Evolutionary conservation across 2,329 filamentous ascomycete genomes (phyloP), one percentile per base, ranked within the genome.

Genomic region (Myriosclerotinia duriaeana): DNA sequence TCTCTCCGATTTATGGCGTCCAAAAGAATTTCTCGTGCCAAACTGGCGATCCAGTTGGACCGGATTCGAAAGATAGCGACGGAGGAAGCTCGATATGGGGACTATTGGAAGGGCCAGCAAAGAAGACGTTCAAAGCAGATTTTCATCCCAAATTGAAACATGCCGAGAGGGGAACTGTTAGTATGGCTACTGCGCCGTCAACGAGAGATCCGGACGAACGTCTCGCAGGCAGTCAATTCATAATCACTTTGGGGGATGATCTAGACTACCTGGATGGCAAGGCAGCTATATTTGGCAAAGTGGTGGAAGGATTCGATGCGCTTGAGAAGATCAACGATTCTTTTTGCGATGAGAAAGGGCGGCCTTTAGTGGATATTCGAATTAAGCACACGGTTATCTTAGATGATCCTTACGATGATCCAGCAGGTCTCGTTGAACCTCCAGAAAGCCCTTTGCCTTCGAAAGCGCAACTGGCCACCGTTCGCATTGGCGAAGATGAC

Each of bases 11-110:
- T 65, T 92, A 97, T 80, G 93, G 89, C 72, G 87, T 99, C 48
- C 95, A 97, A 77, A 95, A 94, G 78, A 88, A 92, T 79, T 98
- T 97, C 79, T 96, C 93, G 69, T 97, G 97, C 79, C 94, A 98
- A 79, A 96, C 92, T 42, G 94, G 94, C 77, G 95, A 98, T 75
- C 94, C 94, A 15, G 88, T 98, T 64, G 94, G 95, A 15, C 94
- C 93, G 15, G 86, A 90, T 66, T 91, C 92, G 17, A 82, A 86
- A 72, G 87, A 93, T 56, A 97, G 93, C 73, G 92, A 98, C 85
- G 94, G 94, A 72, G 94, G 95, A 71, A 90, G 89, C 58, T 96
- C 92, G 53, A 92, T 98, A 81, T 98, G 94, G 94, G 93, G 93
- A 53, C 78, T 92, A 64, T 77, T 96, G 36, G 87, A 91, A 34